Conservation (phyloP, 2,329 filamentous ascomycete genomes). For the Lecanicillium sp. region DNA sequence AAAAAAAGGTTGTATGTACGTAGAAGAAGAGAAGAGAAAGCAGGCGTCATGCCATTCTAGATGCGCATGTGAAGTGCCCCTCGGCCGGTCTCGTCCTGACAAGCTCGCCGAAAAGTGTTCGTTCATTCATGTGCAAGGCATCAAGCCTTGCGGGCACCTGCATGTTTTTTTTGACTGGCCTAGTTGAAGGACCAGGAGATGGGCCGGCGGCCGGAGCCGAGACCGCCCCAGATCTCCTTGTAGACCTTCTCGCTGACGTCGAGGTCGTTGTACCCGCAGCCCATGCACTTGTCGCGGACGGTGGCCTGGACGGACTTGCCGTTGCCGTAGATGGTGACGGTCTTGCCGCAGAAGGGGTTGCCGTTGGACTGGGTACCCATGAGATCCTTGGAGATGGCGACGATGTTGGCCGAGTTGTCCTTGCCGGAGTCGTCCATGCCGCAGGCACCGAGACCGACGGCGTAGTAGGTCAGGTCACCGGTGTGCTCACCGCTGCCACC, state of each 20-base stretch:
- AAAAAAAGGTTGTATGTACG: constrained; percentile 1
- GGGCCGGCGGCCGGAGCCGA: constrained; percentile 36
- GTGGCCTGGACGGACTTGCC: constrained; percentile 53
- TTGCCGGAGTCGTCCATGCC: constrained; percentile 54
- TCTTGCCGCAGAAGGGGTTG: constrained; percentile 66
- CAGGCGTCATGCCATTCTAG: constrained; percentile 3
- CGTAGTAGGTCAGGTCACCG: constrained; percentile 72
- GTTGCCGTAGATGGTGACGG: constrained; percentile 54
- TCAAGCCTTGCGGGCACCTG: constrained; percentile 11
- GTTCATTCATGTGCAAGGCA: constrained; percentile 3
- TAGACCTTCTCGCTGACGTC: constrained; percentile 57
- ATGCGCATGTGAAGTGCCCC: neutral
- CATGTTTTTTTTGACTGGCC: constrained; percentile 6
- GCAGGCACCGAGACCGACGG: constrained; percentile 62
- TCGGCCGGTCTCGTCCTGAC: constrained; percentile 12
- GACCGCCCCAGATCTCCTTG: constrained; percentile 41
- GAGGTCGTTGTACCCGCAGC: constrained; percentile 51
- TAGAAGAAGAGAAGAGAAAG: neutral
- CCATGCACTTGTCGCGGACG: constrained; percentile 71
- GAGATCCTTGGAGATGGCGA: constrained; percentile 60
- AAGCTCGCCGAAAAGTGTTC: constrained; percentile 3
- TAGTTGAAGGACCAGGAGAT: constrained; percentile 44
- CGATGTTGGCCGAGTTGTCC: constrained; percentile 51
- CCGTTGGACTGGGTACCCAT: constrained; percentile 60
- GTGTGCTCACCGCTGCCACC: constrained; percentile 27